A percentile compares a stretch with the other conserved stretches of the same genome.
Evolutionary conservation across 495 filamentous ascomycete genomes (phyloP).

Genomic region (Aspergillus kassunensis): DNA sequence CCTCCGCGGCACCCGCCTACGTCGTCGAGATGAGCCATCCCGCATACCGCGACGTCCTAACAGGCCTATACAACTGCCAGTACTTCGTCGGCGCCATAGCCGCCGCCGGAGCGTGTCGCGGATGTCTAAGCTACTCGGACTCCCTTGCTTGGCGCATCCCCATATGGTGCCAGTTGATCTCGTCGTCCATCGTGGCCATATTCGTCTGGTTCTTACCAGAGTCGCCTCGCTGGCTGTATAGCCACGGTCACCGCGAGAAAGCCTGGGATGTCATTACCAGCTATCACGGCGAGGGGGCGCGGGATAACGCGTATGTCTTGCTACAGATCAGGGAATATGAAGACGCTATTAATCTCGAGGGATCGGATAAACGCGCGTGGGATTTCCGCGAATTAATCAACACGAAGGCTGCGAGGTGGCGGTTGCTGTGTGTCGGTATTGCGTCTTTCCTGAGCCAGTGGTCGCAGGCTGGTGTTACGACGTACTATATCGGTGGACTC

Average conservation of each 20-base stretch:
- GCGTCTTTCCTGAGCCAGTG: slow-evolving; percentile 5
- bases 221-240: slow-evolving; percentile 44
- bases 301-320: neutral
- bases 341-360: neutral
- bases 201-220: slow-evolving; percentile 12
- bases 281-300: slow-evolving; percentile 56
- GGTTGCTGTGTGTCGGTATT: slow-evolving; percentile 12
- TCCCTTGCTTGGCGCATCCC: slow-evolving; percentile 54
- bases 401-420: neutral
- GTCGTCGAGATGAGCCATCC: slow-evolving; percentile 69
- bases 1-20: slow-evolving; percentile 65
- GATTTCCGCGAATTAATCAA: neutral
- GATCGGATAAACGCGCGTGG: neutral
- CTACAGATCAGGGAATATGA: neutral
- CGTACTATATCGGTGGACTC: slow-evolving; percentile 1
- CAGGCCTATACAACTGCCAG: slow-evolving; percentile 52
- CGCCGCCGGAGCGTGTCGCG: slow-evolving; percentile 19
- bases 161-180: slow-evolving; percentile 28
- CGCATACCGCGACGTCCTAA: slow-evolving; percentile 59
- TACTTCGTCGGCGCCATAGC: slow-evolving; percentile 48
- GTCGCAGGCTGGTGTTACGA: slow-evolving; percentile 2
- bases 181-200: slow-evolving; percentile 30
- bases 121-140: slow-evolving; percentile 24
- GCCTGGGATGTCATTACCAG: slow-evolving; percentile 47
- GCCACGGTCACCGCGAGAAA: slow-evolving; percentile 53